Percentiles rank a stretch among this genome's conserved stretches.
phyloP scores from a whole-genome alignment of 805 yeast genomes.

The Starmera dryadoides region DNA sequence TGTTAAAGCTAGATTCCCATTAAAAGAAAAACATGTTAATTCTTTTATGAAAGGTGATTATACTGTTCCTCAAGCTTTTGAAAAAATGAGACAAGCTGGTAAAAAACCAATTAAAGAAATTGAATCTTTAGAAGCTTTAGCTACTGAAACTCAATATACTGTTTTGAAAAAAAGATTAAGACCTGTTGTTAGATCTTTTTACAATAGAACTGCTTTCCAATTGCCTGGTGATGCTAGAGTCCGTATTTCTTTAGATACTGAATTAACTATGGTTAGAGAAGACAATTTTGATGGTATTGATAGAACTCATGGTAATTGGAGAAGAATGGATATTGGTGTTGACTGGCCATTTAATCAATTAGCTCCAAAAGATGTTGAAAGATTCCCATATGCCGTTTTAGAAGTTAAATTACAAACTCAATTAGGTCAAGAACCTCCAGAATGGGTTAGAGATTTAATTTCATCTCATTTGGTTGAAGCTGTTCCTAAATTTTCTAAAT shows the following conservation, averaged over 20 bases:
- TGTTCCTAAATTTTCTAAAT: constrained; percentile 95
- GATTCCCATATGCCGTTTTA: constrained; percentile 95
- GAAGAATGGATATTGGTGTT: constrained; percentile 97
- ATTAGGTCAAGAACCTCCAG: constrained; percentile 97
- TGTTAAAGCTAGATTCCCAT: constrained; percentile 93
- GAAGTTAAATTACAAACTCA: constrained; percentile 98
- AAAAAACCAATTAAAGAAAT: constrained; percentile 82
- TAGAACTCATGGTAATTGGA: constrained; percentile 91
- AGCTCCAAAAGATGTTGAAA: constrained; percentile 75
- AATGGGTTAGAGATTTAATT: constrained; percentile 91
- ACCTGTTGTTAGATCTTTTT: constrained; percentile 94
- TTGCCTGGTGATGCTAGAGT: constrained; percentile 99
- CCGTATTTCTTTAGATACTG: constrained; percentile 95
- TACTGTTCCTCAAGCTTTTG: constrained; percentile 86
- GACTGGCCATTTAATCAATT: constrained; percentile 91
- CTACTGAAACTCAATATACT: constrained; percentile 88
- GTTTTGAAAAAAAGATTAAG: constrained; percentile 76
- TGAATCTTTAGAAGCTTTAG: constrained; percentile 86
- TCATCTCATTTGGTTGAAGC: constrained; percentile 94
- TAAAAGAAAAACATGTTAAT: constrained; percentile 88
- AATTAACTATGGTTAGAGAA: constrained; percentile 94
- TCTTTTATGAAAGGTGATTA: constrained; percentile 75
- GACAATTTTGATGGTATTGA: constrained; percentile 92
- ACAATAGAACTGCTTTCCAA: constrained; percentile 98
- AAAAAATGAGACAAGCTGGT: constrained; percentile 88